Conservation (phyloP, 768 basidiomycete species). For the Floccularia luteovirens region DNA sequence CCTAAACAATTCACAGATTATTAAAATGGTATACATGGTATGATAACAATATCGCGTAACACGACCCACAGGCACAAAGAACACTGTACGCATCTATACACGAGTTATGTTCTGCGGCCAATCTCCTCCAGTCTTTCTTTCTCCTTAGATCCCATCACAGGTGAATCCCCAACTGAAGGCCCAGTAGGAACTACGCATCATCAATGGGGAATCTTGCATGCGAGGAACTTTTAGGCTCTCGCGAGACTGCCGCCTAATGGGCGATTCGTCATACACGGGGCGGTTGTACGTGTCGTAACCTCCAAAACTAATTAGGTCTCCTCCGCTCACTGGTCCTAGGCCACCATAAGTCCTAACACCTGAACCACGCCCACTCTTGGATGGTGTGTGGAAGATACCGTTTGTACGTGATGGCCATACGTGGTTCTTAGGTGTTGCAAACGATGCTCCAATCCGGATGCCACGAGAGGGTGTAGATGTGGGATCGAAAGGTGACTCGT, state of each 20-base stretch:
- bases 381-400: constrained; percentile 48
- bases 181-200: constrained; percentile 8
- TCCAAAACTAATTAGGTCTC: constrained; percentile 10
- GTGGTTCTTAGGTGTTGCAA: constrained; percentile 56
- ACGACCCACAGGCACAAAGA: too few species aligned
- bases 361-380: constrained; percentile 22
- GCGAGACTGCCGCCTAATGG: constrained; percentile 34
- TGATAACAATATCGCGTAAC: too few species aligned
- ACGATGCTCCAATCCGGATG: constrained; percentile 50
- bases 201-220: constrained; percentile 23
- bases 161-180: constrained; percentile 24
- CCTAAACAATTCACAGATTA: too few species aligned
- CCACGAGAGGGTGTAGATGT: constrained; percentile 79
- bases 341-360: constrained; percentile 18
- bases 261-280: constrained; percentile 41
- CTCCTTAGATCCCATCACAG: constrained; percentile 19
- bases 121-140: constrained; percentile 2
- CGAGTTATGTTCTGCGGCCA: too few species aligned
- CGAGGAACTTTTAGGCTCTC: constrained; percentile 23
- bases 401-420: constrained; percentile 35
- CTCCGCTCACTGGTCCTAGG: constrained; percentile 16
- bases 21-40: too few species aligned
- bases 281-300: constrained; percentile 8
- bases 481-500: constrained; percentile 66
- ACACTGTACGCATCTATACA: too few species aligned